Conservation (phyloP, 805 yeast genomes). For the Candida sithepensis region DNA sequence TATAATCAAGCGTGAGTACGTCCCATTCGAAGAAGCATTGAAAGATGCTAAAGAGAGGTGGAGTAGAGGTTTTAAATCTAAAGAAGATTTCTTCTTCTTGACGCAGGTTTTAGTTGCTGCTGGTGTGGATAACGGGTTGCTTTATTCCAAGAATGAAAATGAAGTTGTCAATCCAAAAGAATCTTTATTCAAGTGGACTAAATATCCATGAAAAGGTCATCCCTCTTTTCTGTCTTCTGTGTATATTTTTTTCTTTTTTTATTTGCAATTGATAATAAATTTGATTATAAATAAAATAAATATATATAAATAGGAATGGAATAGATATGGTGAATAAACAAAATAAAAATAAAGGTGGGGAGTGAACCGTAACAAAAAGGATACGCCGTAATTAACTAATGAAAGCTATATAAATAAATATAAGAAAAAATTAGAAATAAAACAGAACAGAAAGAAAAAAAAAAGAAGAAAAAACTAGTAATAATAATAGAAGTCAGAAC, state of each 20-base stretch:
- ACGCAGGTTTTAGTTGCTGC: too few species aligned
- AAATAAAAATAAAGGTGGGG: not conserved
- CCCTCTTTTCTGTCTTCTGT: too few species aligned
- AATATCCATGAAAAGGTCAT: too few species aligned
- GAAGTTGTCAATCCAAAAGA: too few species aligned
- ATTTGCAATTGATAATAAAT: not conserved
- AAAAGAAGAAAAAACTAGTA: not conserved
- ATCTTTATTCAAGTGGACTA: too few species aligned
- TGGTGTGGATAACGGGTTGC: too few species aligned
- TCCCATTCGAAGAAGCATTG: too few species aligned
- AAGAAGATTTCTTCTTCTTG: too few species aligned
- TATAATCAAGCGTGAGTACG: too few species aligned
- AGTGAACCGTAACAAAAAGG: not conserved
- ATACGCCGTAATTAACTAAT: not conserved
- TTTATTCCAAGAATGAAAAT: too few species aligned
- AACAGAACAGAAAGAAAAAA: not conserved
- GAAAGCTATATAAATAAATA: constrained; percentile 1
- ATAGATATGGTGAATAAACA: not conserved
- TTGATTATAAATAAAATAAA: not conserved
- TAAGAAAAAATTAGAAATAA: not conserved
- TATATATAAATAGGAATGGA: constrained; percentile 1
- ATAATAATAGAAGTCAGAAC: not conserved
- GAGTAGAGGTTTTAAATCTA: too few species aligned
- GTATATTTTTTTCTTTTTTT: not conserved
- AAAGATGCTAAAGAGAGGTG: too few species aligned